phyloP scores from a whole-genome alignment of 148 eudicot species.

The Rhododendron henanense region DNA sequence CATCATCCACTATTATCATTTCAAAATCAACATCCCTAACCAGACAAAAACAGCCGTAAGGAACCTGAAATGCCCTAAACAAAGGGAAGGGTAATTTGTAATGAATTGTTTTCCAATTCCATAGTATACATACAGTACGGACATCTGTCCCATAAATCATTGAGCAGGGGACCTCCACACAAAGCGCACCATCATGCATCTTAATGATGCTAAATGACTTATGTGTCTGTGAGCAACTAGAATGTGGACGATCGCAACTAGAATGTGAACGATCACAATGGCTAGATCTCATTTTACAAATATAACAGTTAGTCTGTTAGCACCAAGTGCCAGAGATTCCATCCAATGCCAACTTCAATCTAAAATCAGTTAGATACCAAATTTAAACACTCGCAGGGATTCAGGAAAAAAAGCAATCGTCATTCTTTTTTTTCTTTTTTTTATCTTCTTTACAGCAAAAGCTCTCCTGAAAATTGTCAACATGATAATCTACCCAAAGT shows the following conservation, averaged over 20 bases:
- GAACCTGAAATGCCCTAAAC: background rate
- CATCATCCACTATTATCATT: constrained; percentile 92
- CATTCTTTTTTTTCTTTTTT: background rate
- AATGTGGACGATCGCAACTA: background rate
- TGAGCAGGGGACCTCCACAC: background rate
- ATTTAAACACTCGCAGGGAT: background rate
- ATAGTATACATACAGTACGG: background rate
- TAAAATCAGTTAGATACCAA: background rate
- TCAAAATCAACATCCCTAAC: constrained; percentile 85
- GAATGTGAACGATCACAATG: background rate
- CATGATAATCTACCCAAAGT: background rate
- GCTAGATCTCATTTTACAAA: background rate
- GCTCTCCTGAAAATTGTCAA: background rate
- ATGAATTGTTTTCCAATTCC: background rate
- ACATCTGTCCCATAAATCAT: background rate
- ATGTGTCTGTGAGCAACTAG: background rate
- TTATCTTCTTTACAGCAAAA: no score
- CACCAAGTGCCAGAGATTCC: constrained; percentile 1
- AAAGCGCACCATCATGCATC: background rate
- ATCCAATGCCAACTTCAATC: background rate
- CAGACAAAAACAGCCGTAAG: constrained; percentile 1
- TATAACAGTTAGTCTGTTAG: no score
- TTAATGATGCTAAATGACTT: background rate
- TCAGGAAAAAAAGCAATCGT: background rate
- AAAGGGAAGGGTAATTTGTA: background rate